Evolutionary conservation across 495 filamentous ascomycete genomes (phyloP).

Genomic region (Recurvomyces mirabilis): DNA sequence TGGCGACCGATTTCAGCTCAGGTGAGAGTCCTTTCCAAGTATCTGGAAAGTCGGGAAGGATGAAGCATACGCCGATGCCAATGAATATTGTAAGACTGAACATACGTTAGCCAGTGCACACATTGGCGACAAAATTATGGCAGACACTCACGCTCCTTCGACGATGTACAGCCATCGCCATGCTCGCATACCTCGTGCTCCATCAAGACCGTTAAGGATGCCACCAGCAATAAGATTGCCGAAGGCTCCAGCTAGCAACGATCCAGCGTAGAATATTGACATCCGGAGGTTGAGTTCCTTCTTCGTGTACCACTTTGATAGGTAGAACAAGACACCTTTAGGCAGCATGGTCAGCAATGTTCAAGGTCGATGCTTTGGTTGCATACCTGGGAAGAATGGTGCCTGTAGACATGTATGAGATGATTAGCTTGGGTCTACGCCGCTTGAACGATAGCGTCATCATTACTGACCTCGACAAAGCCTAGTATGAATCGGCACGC

Average conservation of each 20-base stretch:
- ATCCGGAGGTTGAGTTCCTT: slow-evolving; percentile 47
- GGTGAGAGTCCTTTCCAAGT: slow-evolving; percentile 35
- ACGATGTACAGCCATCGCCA: slow-evolving; percentile 22
- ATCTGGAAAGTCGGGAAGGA: slow-evolving; percentile 21
- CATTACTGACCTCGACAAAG: slow-evolving; percentile 31
- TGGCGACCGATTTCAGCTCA: slow-evolving; percentile 40
- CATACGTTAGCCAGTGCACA: no score
- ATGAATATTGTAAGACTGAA: slow-evolving; percentile 16
- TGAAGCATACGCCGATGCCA: slow-evolving; percentile 6
- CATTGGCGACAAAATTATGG: no score
- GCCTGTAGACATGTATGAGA: no score
- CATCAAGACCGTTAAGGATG: slow-evolving; percentile 26
- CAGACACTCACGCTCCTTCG: slow-evolving; percentile 16
- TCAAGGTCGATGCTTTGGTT: slow-evolving; percentile 18
- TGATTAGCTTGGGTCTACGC: no score
- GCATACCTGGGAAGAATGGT: slow-evolving; percentile 27
- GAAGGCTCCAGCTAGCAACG: slow-evolving; percentile 32
- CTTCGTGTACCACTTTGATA: slow-evolving; percentile 50
- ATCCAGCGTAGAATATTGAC: slow-evolving; percentile 36
- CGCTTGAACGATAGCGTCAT: no score
- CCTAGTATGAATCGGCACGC: slow-evolving; percentile 39
- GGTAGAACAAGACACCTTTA: slow-evolving; percentile 42
- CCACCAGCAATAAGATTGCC: slow-evolving; percentile 32
- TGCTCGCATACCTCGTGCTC: slow-evolving; percentile 11
- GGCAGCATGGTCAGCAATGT: no score